Evolutionary conservation across 306 rosid genomes (phyloP).

Genomic region (Vachellia pachyceras): DNA sequence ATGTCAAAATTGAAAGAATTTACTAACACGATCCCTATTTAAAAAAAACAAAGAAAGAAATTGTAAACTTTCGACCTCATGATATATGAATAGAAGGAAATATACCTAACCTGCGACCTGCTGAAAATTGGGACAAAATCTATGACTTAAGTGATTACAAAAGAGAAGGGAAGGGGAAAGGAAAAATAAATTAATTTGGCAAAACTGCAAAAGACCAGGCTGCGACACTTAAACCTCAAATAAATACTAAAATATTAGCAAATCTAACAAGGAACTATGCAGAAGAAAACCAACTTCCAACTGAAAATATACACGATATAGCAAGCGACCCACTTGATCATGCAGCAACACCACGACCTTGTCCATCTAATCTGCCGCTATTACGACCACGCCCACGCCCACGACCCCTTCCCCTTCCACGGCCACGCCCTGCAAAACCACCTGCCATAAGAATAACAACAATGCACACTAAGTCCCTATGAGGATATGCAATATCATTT

Average conservation of each 20-base stretch:
- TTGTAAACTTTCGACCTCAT: slow-evolving; percentile 42
- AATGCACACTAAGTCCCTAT: not conserved
- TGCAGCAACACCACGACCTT: slow-evolving; percentile 60
- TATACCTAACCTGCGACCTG: slow-evolving; percentile 39
- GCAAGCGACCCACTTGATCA: slow-evolving; percentile 48
- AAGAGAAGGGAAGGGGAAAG: slow-evolving; percentile 1
- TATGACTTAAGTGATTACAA: slow-evolving; percentile 31
- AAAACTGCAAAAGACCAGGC: slow-evolving; percentile 58
- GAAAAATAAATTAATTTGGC: slow-evolving; percentile 42
- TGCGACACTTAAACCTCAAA: slow-evolving; percentile 41
- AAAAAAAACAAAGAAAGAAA: not conserved
- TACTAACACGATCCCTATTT: slow-evolving; percentile 49
- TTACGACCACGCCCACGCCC: slow-evolving; percentile 39
- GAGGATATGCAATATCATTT: not conserved
- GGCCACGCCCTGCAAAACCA: slow-evolving; percentile 67
- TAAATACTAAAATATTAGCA: slow-evolving; percentile 43
- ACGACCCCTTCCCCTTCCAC: slow-evolving; percentile 78
- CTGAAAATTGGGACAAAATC: slow-evolving; percentile 29
- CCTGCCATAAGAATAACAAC: slow-evolving; percentile 18
- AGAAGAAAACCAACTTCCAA: slow-evolving; percentile 55
- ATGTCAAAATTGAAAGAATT: slow-evolving; percentile 47
- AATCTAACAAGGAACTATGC: slow-evolving; percentile 50
- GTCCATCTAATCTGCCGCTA: slow-evolving; percentile 47
- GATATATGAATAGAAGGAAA: slow-evolving; percentile 14
- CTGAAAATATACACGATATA: slow-evolving; percentile 44